Evolutionary conservation across 2,329 filamentous ascomycete genomes (phyloP).

Genomic region (Zymoseptoria brevis): DNA sequence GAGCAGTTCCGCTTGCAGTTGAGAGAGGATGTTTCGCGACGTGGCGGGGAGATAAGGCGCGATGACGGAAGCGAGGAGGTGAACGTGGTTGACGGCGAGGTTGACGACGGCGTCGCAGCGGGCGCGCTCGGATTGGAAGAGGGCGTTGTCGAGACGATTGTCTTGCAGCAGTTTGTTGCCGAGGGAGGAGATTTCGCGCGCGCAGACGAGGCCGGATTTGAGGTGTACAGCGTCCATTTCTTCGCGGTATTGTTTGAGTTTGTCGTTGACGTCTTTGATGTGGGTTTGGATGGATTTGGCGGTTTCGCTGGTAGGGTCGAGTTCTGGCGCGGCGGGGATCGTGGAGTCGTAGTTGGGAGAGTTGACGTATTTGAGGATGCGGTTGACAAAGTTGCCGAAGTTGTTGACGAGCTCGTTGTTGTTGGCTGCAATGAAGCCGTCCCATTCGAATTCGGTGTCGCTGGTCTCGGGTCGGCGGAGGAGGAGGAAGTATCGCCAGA

Average conservation of each 20-base stretch:
- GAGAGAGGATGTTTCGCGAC: constrained; percentile 63
- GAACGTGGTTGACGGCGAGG: constrained; percentile 73
- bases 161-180: constrained; percentile 55
- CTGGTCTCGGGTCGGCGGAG: constrained; percentile 76
- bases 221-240: constrained; percentile 66
- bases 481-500: constrained; percentile 91
- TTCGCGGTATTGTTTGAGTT: constrained; percentile 58
- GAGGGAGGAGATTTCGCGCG: constrained; percentile 58
- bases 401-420: constrained; percentile 82
- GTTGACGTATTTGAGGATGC: constrained; percentile 61
- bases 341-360: constrained; percentile 60
- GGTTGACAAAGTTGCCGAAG: constrained; percentile 53
- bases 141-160: constrained; percentile 53
- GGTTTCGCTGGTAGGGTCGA: constrained; percentile 42
- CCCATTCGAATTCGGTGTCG: constrained; percentile 88
- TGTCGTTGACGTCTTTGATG: constrained; percentile 55
- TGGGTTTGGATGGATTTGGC: constrained; percentile 30
- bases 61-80: constrained; percentile 70
- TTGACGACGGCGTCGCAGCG: constrained; percentile 59
- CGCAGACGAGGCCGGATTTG: constrained; percentile 55
- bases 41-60: constrained; percentile 82
- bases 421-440: constrained; percentile 71
- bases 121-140: constrained; percentile 52
- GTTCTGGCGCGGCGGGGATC: constrained; percentile 43
- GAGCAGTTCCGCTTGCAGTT: constrained; percentile 50